Base-by-base conservation (phyloP, 192 early-diverging fungal species). In the Entrophospora sp. region DNA sequence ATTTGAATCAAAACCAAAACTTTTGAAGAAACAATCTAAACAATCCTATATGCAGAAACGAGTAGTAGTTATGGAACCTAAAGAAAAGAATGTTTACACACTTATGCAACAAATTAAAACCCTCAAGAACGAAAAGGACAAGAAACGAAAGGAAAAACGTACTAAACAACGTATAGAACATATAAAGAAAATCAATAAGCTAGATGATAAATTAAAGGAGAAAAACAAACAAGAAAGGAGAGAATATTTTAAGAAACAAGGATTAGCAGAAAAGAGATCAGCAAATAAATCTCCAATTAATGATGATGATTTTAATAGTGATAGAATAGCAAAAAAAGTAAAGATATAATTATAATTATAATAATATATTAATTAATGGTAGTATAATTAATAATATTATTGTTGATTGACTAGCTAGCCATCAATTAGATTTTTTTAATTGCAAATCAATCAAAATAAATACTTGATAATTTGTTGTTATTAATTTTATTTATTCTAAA, bases 1-100 rank as follows among this genome's bases (percentile, higher is more conserved):
- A 31, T 97, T 96, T 74, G 90, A 89, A 28, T 83, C 85, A 53
- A 93, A 91, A 74, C 91, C 91, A 61, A 97, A 97, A 81, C 20
- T 80, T 22, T 40, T 78, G 22, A 53, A 71, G 5, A 76, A 83
- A 51, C 78, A 77, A 49, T 79, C 76, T 48, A 77, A 81, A 44
- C 75, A 69, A 25, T 69, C 79, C 3, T 80, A 81, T 42, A 16
- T 85, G 18, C 71, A 80, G 52, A 82, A 83, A 18, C 87, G 92
- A 22, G 95, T 93, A 0, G 91, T 97, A 24, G 86, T 97, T 34
- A 62, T 94, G 68, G 93, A 97, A 71, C 86, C 92, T 30, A 84
- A 93, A 68, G 95, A 97, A 73, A 89, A 88, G 80, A 88, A 89
- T 76, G 85, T 96, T 36, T 83, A 84, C 28, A 81, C 78, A 12